These are phyloP conservation scores for Limnanthes douglasii DNA, from an alignment of 345 rosid species.

Conservation along the genomic window DNA sequence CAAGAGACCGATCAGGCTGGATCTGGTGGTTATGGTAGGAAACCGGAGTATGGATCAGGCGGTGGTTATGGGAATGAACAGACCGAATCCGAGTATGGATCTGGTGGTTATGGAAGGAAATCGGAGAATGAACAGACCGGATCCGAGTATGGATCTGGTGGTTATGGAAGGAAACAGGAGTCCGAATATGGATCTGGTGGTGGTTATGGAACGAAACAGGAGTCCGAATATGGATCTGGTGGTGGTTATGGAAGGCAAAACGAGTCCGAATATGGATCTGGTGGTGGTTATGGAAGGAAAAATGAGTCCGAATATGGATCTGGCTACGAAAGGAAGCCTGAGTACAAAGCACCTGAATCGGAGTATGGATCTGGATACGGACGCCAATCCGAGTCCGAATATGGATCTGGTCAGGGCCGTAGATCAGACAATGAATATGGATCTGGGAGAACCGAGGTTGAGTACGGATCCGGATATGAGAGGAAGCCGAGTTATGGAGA, in stretches of 20 bases:
- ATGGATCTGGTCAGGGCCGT: slow-evolving; percentile 12
- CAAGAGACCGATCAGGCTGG: slow-evolving; percentile 24
- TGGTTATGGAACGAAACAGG: slow-evolving; percentile 13
- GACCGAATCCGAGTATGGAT: slow-evolving; percentile 23
- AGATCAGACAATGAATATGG: slow-evolving; percentile 13
- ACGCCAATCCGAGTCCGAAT: slow-evolving; percentile 11
- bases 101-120: slow-evolving; percentile 22
- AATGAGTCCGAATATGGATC: slow-evolving; percentile 11
- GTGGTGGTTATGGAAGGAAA: slow-evolving; percentile 13
- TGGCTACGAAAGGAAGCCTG: slow-evolving; percentile 9
- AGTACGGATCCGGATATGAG: slow-evolving; percentile 14
- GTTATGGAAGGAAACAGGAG: slow-evolving; percentile 14
- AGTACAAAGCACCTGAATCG: slow-evolving; percentile 11
- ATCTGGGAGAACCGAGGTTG: slow-evolving; percentile 8
- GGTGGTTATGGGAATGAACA: too few species aligned
- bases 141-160: slow-evolving; percentile 23
- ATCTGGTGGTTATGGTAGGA: slow-evolving; percentile 24
- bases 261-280: slow-evolving; percentile 15
- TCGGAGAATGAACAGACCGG: slow-evolving; percentile 11
- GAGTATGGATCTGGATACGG: slow-evolving; percentile 10
- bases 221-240: slow-evolving; percentile 14
- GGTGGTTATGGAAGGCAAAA: slow-evolving; percentile 19
- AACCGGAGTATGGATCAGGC: slow-evolving; percentile 14
- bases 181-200: slow-evolving; percentile 13
- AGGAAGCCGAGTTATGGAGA: slow-evolving; percentile 13